Base-by-base conservation (phyloP, 768 basidiomycete species). In the Podaxis sp. region DNA sequence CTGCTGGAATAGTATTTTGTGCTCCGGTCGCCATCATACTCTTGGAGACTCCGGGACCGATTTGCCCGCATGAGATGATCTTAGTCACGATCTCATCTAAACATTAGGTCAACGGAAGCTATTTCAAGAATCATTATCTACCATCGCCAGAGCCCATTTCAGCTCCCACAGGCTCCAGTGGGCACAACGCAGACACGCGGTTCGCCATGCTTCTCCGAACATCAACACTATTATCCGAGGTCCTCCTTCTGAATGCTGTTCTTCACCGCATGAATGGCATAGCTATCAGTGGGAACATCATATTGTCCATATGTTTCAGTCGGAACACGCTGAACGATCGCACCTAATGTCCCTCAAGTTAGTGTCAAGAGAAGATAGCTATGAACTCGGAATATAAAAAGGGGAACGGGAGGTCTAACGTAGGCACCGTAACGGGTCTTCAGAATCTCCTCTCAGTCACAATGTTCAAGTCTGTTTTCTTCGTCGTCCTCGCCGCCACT, bases 391-490 rank as follows among this genome's bases (percentile, higher is more conserved):
- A 2, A 55, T 65, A 57, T 61, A 65, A 61, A 58, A 61, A 56
- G 49, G 41, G 4, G 13, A 28, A 22, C 20, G n/a, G 3, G 10
- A 44, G 12, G n/a, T 20, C 52, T n/a, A 44, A 12, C 15, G 26
- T 40, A n/a, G 24, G 30, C 55, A 58, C 49, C 54, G n/a, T 48
- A 38, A 38, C 54, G 26, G 40, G 58, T 61, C 54, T 40, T 57
- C 52, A 17, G 20, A 15, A 11, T 46, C 40, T 20, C 8, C 24
- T 40, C 58, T 28, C 26, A 49, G 30, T 53, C 60, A 64, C 57
- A 49, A 73, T 76, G 70, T 72, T 75, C 64, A 62, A 67, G 61
- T 68, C 70, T 41, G 58, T 69, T 48, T 62, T 74, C 64, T 66
- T 66, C 63, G 51, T 76, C 46, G 59, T 78, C 33, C 67, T 77